These are phyloP conservation scores for Bathelium albidoporum DNA, from an alignment of 495 filamentous ascomycete genomes.

Conservation along the genomic window DNA sequence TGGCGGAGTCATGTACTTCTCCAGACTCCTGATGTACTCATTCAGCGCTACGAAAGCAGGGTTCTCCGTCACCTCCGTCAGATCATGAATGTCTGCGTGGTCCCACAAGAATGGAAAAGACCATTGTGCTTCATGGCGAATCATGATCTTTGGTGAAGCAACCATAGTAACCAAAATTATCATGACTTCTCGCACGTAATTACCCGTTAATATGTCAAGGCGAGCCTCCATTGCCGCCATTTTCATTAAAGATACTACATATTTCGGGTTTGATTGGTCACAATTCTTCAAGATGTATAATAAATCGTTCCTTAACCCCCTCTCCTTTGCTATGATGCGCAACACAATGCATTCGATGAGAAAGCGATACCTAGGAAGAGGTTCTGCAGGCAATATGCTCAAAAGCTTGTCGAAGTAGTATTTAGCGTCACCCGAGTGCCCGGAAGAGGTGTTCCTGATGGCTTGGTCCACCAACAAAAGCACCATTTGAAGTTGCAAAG, in stretches of 20 bases:
- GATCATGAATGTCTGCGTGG: constrained; percentile 17
- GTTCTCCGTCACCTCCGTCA: constrained; percentile 24
- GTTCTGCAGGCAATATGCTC: constrained; percentile 31
- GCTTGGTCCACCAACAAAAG: constrained; percentile 27
- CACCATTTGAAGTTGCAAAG: constrained; percentile 36
- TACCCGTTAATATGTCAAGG: constrained; percentile 21
- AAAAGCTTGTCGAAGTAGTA: constrained; percentile 24
- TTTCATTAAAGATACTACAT: constrained; percentile 33
- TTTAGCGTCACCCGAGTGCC: not conserved
- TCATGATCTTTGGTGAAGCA: constrained; percentile 27
- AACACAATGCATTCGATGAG: constrained; percentile 38
- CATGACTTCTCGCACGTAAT: constrained; percentile 24
- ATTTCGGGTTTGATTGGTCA: constrained; percentile 31
- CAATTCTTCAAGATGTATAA: constrained; percentile 18
- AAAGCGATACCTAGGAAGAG: constrained; percentile 36
- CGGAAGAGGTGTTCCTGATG: constrained; percentile 4
- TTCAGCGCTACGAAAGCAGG: constrained; percentile 25
- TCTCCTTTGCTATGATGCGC: constrained; percentile 27
- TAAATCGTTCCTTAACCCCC: constrained; percentile 14
- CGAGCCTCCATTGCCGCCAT: constrained; percentile 30
- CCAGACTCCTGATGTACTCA: constrained; percentile 23
- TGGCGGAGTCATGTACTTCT: constrained; percentile 23
- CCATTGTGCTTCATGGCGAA: constrained; percentile 39
- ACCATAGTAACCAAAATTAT: constrained; percentile 26
- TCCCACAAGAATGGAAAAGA: constrained; percentile 27